A percentile compares a stretch with the other conserved stretches of the same genome.
Conservation (phyloP, 116 monocot species). For the Posidonia oceanica region DNA sequence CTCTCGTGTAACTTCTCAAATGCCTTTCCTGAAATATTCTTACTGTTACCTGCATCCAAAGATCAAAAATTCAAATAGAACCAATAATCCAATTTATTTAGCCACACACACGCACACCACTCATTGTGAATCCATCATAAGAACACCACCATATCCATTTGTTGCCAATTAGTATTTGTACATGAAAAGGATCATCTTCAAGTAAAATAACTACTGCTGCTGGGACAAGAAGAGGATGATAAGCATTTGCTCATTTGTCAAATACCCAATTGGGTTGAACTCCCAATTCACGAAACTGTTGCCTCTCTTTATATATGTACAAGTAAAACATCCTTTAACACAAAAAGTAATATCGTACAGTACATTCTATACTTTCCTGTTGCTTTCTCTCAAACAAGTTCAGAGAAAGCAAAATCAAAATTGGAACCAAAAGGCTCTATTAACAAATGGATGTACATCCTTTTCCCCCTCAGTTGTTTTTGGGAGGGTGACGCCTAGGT, state of each 20-base stretch:
- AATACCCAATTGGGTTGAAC: not conserved
- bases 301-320: not conserved
- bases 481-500: conserved; percentile 3
- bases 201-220: too few species aligned
- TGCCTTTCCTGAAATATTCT: not conserved
- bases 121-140: too few species aligned
- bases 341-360: too few species aligned
- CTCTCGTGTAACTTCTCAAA: not conserved
- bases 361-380: too few species aligned
- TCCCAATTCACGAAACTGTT: not conserved
- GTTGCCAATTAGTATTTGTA: too few species aligned
- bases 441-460: not conserved
- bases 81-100: not conserved
- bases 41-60: not conserved
- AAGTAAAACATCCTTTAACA: not conserved
- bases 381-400: not conserved
- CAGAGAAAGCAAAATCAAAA: not conserved
- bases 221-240: not conserved
- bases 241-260: not conserved
- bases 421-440: not conserved
- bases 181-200: too few species aligned
- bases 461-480: not conserved
- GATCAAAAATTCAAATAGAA: not conserved
- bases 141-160: too few species aligned
- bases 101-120: too few species aligned